A percentile compares a stretch with the other conserved stretches of the same genome.
Conservation (phyloP, 2,329 filamentous ascomycete genomes). For the Septoria linicola region DNA sequence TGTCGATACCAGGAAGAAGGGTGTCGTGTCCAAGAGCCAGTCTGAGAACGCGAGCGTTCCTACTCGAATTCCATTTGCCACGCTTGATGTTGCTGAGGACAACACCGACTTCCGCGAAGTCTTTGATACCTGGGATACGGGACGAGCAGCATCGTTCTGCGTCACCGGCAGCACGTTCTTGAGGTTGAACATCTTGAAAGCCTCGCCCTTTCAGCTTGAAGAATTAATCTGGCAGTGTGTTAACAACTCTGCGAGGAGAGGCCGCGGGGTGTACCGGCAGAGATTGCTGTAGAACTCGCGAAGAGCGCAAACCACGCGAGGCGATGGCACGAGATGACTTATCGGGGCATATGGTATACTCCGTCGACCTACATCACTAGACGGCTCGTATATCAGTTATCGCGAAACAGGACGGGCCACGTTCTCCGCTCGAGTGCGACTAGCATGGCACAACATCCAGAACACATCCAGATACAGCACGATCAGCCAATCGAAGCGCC, state of each 20-base stretch:
- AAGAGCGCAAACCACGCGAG: neutral
- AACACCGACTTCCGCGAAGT: slow-evolving; percentile 15
- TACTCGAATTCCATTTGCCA: slow-evolving; percentile 12
- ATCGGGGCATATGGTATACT: neutral
- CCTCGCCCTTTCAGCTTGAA: no score
- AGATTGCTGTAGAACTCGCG: neutral
- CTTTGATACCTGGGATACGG: slow-evolving; percentile 8
- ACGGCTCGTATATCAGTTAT: slow-evolving; percentile 2
- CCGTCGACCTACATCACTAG: neutral
- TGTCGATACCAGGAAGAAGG: slow-evolving; percentile 31
- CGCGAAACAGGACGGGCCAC: neutral
- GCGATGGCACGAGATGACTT: neutral
- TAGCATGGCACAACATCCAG: neutral
- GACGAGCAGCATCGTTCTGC: slow-evolving; percentile 11
- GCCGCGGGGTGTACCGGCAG: no score
- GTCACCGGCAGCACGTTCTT: slow-evolving; percentile 14
- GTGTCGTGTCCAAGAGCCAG: slow-evolving; percentile 36
- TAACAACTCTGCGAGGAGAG: neutral
- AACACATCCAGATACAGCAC: slow-evolving; percentile 7
- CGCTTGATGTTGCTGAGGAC: slow-evolving; percentile 20
- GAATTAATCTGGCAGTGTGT: no score
- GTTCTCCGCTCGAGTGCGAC: neutral
- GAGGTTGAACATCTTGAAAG: neutral
- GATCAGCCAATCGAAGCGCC: slow-evolving; percentile 12
- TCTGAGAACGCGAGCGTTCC: slow-evolving; percentile 29